phyloP scores from a whole-genome alignment of 1,284 basidiomycete genomes.

The Cronartium ribicola region DNA sequence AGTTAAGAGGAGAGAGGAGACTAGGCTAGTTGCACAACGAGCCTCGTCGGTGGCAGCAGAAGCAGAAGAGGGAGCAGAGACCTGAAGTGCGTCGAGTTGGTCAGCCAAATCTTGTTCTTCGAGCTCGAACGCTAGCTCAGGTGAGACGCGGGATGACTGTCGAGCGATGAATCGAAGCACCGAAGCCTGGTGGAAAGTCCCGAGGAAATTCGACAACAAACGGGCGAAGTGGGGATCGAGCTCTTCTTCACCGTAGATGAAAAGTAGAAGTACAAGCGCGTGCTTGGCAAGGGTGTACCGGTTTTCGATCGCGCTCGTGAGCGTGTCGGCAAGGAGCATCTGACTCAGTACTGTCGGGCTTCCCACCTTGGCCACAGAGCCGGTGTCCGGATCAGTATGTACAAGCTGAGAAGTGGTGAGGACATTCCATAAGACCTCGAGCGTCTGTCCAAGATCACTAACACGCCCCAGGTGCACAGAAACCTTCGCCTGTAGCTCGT shows the following conservation, averaged over 20 bases:
- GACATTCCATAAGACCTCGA: constrained; percentile 25
- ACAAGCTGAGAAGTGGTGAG: constrained; percentile 31
- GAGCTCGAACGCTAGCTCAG: constrained; percentile 25
- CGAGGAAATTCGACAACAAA: constrained; percentile 45
- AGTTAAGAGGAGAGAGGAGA: constrained; percentile 28
- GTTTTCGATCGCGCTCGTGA: constrained; percentile 47
- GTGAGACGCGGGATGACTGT: constrained; percentile 44
- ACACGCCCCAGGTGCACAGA: neutral
- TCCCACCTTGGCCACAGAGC: constrained; percentile 8
- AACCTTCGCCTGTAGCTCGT: constrained; percentile 4
- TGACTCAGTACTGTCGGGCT: constrained; percentile 50
- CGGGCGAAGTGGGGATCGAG: constrained; percentile 5
- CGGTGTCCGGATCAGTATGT: constrained; percentile 4
- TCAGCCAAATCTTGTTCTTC: constrained; percentile 29
- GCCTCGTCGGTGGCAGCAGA: constrained; percentile 8
- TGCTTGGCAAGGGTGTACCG: constrained; percentile 51
- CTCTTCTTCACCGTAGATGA: constrained; percentile 46
- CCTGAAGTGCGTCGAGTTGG: constrained; percentile 11
- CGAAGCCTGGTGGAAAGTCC: constrained; percentile 51
- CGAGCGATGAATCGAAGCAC: constrained; percentile 51
- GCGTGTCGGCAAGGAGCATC: constrained; percentile 49
- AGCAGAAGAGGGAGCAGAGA: constrained; percentile 12
- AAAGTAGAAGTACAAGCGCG: constrained; percentile 51
- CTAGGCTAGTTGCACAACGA: constrained; percentile 6
- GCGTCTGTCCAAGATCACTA: constrained; percentile 20